These are phyloP conservation scores for Phytophthora fragariae DNA, from an alignment of 352 stramenopile species.

Conservation along the genomic window DNA sequence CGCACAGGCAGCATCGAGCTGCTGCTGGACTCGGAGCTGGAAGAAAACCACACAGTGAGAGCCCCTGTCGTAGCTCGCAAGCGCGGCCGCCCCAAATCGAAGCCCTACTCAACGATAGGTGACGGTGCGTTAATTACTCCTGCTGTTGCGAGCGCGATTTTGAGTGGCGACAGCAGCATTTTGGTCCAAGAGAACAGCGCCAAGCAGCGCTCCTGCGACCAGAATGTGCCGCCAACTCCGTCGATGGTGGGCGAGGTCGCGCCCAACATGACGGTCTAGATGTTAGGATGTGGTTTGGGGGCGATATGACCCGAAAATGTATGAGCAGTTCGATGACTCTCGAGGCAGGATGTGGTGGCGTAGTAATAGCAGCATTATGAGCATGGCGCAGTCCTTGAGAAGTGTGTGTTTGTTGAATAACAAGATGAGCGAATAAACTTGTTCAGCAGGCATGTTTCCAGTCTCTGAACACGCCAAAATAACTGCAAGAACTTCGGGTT, in stretches of 20 bases:
- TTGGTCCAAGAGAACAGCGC: conserved; percentile 5
- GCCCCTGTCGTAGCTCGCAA: conserved; percentile 39
- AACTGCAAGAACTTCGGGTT: conserved; percentile 50
- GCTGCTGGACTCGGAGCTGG: conserved; percentile 42
- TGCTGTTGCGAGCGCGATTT: conserved; percentile 10
- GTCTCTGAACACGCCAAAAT: conserved; percentile 50
- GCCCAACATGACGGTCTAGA: conserved; percentile 34
- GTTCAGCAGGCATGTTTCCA: conserved; percentile 35
- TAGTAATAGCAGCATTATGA: neutral
- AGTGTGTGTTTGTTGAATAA: too few relatives aligned
- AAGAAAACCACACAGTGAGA: conserved; percentile 38
- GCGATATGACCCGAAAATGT: conserved; percentile 1
- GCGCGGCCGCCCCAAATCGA: conserved; percentile 43
- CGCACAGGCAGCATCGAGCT: conserved; percentile 40
- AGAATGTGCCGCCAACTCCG: conserved; percentile 7
- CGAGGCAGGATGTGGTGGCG: neutral
- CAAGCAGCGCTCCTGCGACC: conserved; percentile 37
- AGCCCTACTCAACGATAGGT: conserved; percentile 14
- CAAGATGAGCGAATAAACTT: conserved; percentile 36
- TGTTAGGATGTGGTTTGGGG: conserved; percentile 10
- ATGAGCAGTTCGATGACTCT: neutral
- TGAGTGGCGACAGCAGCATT: conserved; percentile 19
- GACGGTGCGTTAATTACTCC: conserved; percentile 19
- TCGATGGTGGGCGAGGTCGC: neutral
- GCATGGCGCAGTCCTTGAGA: too few relatives aligned